Evolutionary conservation across 2,329 filamentous ascomycete species (phyloP).

Genomic region (Fusarium sp.): DNA sequence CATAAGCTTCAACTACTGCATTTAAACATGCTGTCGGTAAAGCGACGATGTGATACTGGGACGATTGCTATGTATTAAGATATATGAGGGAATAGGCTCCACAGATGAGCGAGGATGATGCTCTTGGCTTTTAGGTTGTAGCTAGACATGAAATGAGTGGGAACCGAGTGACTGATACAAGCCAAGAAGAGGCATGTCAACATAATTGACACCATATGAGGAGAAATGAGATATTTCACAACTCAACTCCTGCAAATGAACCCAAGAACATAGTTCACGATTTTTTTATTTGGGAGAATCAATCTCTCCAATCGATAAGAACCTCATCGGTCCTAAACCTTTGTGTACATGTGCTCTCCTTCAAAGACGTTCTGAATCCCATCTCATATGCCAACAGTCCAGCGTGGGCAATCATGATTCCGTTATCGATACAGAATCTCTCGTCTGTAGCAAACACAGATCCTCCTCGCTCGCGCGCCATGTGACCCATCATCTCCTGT

Average conservation of each 20-base stretch:
- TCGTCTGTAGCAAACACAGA: slow-evolving; percentile 96
- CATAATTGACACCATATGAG: background rate
- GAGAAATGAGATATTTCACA: background rate
- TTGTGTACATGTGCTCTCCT: slow-evolving; percentile 87
- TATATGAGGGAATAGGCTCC: background rate
- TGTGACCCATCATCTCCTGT: slow-evolving; percentile 98
- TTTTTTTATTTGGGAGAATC: slow-evolving; percentile 20
- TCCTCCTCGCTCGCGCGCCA: slow-evolving; percentile 89
- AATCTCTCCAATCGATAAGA: slow-evolving; percentile 81
- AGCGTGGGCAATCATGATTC: slow-evolving; percentile 99
- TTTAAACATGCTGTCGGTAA: background rate
- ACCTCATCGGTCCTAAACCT: slow-evolving; percentile 86
- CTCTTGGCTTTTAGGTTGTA: background rate
- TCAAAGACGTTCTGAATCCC: slow-evolving; percentile 79
- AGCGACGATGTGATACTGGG: slow-evolving; percentile 26
- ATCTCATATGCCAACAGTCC: slow-evolving; percentile 86
- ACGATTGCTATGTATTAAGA: slow-evolving; percentile 11
- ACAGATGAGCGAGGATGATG: background rate
- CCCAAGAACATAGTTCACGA: background rate
- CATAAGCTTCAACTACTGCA: background rate
- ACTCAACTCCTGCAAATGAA: slow-evolving; percentile 7
- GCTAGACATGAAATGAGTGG: background rate
- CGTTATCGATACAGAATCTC: slow-evolving; percentile 98
- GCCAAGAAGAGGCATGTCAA: slow-evolving; percentile 1
- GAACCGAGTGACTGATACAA: background rate